Evolutionary conservation across 345 rosid species (phyloP).

Genomic region (Alliaria petiolata): DNA sequence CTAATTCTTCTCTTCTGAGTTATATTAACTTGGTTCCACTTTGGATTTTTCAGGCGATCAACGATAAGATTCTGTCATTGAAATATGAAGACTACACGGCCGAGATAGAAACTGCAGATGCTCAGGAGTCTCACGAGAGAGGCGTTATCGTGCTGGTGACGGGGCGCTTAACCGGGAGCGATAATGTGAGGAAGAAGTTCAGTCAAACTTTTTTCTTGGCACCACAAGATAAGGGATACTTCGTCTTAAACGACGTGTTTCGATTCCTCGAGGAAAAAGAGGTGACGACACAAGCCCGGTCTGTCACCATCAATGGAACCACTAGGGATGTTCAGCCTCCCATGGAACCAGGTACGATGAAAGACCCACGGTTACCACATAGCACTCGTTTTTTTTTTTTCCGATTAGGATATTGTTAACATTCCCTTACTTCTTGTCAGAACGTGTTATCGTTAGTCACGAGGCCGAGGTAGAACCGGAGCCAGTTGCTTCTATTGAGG

Average conservation of each 20-base stretch:
- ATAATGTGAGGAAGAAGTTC: slow-evolving; percentile 71
- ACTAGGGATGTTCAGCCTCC: slow-evolving; percentile 36
- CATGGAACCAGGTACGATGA: slow-evolving; percentile 44
- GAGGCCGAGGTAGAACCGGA: slow-evolving; percentile 23
- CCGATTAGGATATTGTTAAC: background rate
- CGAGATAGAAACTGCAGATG: slow-evolving; percentile 92
- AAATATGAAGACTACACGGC: slow-evolving; percentile 55
- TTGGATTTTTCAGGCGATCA: slow-evolving; percentile 28
- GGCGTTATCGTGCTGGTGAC: slow-evolving; percentile 87
- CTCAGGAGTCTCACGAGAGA: slow-evolving; percentile 64
- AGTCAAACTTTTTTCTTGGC: slow-evolving; percentile 89
- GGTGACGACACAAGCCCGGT: slow-evolving; percentile 28
- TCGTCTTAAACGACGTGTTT: slow-evolving; percentile 82
- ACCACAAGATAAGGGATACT: slow-evolving; percentile 87
- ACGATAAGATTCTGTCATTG: slow-evolving; percentile 56
- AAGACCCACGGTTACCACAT: background rate
- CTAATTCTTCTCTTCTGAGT: background rate
- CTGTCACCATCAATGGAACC: slow-evolving; percentile 33
- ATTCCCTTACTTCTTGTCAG: background rate
- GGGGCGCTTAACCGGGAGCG: slow-evolving; percentile 74
- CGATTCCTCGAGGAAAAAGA: slow-evolving; percentile 70
- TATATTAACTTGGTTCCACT: slow-evolving; percentile 2
- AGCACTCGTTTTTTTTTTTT: background rate
- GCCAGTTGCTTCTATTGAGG: slow-evolving; percentile 33
- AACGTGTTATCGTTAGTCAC: slow-evolving; percentile 23